Conservation (phyloP, 2,329 filamentous ascomycete species). For the Rhinocladiella mackenziei region DNA sequence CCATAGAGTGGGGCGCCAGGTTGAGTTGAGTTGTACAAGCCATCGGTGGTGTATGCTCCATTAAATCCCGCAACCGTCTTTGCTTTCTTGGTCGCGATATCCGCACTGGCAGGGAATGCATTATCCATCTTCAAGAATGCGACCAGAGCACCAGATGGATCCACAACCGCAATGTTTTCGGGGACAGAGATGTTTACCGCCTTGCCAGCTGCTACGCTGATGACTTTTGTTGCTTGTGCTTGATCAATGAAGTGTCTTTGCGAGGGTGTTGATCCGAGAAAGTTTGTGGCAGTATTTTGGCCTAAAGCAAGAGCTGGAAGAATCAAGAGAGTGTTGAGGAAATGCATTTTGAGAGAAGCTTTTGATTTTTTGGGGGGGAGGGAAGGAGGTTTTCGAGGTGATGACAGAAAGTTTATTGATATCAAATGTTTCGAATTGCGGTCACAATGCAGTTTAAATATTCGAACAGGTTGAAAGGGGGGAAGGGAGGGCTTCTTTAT, state of each 20-base stretch:
- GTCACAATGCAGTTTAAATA: too few relatives aligned
- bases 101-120: constrained; percentile 11
- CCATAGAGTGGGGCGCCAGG: constrained; percentile 19
- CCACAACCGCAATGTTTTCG: constrained; percentile 23
- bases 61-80: constrained; percentile 22
- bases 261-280: constrained; percentile 14
- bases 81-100: constrained; percentile 24
- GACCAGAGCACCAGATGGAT: constrained; percentile 18
- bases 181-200: constrained; percentile 10
- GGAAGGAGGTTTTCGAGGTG: too few relatives aligned
- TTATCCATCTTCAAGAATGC: constrained; percentile 24
- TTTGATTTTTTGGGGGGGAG: background rate
- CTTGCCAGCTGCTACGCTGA: constrained; percentile 13
- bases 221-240: constrained; percentile 16
- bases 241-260: constrained; percentile 18
- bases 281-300: constrained; percentile 5
- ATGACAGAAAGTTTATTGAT: too few relatives aligned
- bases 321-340: background rate
- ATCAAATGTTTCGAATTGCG: too few relatives aligned
- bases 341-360: background rate
- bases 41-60: constrained; percentile 12
- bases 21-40: constrained; percentile 11
- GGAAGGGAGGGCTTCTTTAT: too few relatives aligned
- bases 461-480: too few relatives aligned
- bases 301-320: background rate